Conservation (phyloP, 1,284 basidiomycete genomes). For the Entoloma clypeatum region DNA sequence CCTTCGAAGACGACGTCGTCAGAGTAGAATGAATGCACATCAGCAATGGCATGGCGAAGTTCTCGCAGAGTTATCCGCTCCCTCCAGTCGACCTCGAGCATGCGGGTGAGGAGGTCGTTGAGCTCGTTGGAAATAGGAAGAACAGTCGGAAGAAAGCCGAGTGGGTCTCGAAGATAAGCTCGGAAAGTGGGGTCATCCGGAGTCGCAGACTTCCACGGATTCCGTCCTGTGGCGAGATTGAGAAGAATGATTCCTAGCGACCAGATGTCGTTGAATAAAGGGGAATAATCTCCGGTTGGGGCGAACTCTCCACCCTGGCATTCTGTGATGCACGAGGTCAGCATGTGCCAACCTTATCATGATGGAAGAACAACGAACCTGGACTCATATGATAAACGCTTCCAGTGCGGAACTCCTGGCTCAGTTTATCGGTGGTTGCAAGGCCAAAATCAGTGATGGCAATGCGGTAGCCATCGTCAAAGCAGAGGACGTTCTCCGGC, state of each 20-base stretch:
- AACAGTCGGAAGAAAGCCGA: slow-evolving; percentile 64
- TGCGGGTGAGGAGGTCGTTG: slow-evolving; percentile 62
- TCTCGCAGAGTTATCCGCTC: slow-evolving; percentile 67
- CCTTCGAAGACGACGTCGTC: slow-evolving; percentile 74
- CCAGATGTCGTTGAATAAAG: slow-evolving; percentile 94
- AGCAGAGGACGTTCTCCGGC: slow-evolving; percentile 96
- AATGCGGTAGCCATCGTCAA: slow-evolving; percentile 73
- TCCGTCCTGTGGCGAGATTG: slow-evolving; percentile 92
- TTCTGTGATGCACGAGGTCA: slow-evolving; percentile 45
- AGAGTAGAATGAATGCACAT: slow-evolving; percentile 67
- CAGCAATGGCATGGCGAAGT: slow-evolving; percentile 65
- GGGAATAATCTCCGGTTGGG: slow-evolving; percentile 73
- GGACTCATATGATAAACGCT: slow-evolving; percentile 97
- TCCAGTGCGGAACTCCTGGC: slow-evolving; percentile 92
- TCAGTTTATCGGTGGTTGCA: slow-evolving; percentile 86
- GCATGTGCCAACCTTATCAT: slow-evolving; percentile 9
- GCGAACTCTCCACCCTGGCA: slow-evolving; percentile 86
- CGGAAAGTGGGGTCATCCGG: slow-evolving; percentile 72
- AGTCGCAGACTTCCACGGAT: slow-evolving; percentile 98
- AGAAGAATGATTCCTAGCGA: slow-evolving; percentile 95
- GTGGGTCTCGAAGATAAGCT: slow-evolving; percentile 65
- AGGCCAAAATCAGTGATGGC: slow-evolving; percentile 97
- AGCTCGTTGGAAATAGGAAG: slow-evolving; percentile 72
- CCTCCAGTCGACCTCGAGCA: slow-evolving; percentile 73
- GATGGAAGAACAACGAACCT: slow-evolving; percentile 47